A percentile compares a stretch with the other conserved stretches of the same genome.
phyloP scores from a whole-genome alignment of 768 basidiomycete genomes.

The Termitomyces sp. region DNA sequence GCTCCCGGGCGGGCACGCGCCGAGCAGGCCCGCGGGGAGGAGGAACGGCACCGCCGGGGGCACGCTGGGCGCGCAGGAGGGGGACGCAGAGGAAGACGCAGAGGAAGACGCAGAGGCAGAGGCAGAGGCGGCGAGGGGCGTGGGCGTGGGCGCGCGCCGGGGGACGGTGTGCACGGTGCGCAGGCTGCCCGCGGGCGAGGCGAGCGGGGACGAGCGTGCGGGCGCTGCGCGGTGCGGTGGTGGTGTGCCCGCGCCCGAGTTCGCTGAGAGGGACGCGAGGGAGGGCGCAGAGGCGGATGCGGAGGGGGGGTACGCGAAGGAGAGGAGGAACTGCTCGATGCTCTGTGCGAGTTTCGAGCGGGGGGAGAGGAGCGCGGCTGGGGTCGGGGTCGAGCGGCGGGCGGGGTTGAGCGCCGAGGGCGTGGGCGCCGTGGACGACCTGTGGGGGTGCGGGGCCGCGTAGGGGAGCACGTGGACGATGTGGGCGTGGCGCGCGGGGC shows the following conservation, averaged over 20 bases:
- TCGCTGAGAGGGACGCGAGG: neutral
- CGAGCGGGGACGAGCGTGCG: neutral
- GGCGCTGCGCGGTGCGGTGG: neutral
- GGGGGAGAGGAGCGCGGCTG: neutral
- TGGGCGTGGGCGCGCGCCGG: neutral
- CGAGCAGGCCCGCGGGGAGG: slow-evolving; percentile 11
- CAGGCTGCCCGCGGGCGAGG: neutral
- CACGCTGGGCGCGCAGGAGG: too few relatives aligned
- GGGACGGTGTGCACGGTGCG: neutral
- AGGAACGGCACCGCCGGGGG: slow-evolving; percentile 6
- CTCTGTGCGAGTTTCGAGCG: slow-evolving; percentile 30
- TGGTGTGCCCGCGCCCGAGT: too few relatives aligned
- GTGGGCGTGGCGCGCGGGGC: slow-evolving; percentile 3
- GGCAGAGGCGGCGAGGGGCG: too few relatives aligned
- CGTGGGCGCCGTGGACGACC: neutral
- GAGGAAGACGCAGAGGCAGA: too few relatives aligned
- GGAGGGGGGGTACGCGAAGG: slow-evolving; percentile 25
- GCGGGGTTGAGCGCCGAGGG: too few relatives aligned
- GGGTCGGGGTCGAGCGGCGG: neutral
- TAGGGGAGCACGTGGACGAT: slow-evolving; percentile 21
- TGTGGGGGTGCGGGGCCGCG: neutral
- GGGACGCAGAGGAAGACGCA: too few relatives aligned
- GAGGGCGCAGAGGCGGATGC: slow-evolving; percentile 2
- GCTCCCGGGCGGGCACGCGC: neutral
- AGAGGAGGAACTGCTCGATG: slow-evolving; percentile 32